Conservation (phyloP, 2,329 filamentous ascomycete species). For the Knoxdaviesia capensis region DNA sequence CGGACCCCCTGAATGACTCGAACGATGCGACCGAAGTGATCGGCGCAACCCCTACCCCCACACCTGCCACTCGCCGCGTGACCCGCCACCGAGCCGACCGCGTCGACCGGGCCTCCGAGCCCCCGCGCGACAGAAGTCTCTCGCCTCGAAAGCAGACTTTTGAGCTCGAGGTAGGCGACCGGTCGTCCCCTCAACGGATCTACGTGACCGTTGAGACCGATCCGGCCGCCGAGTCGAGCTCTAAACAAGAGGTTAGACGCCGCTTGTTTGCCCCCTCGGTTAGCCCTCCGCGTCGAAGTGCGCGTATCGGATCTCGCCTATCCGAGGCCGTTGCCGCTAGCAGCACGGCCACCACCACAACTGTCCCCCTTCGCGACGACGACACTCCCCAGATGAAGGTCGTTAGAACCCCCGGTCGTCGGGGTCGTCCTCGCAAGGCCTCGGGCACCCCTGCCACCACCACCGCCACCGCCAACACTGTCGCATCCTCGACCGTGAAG, state of each 20-base stretch:
- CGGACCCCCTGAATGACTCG: slow-evolving; percentile 25
- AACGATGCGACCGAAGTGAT: slow-evolving; percentile 8
- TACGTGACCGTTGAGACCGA: slow-evolving; percentile 35
- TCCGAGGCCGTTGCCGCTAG: no score
- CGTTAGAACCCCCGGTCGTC: slow-evolving; percentile 18
- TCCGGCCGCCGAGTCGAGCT: slow-evolving; percentile 6
- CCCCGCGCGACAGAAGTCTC: slow-evolving; percentile 10
- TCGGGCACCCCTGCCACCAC: slow-evolving; percentile 30
- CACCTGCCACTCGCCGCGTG: slow-evolving; percentile 18
- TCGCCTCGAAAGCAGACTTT: slow-evolving; percentile 37
- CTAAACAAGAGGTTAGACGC: slow-evolving; percentile 5
- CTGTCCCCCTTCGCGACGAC: slow-evolving; percentile 28
- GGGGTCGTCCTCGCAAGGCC: slow-evolving; percentile 25
- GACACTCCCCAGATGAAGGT: slow-evolving; percentile 10
- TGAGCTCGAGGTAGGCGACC: slow-evolving; percentile 32
- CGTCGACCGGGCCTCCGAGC: slow-evolving; percentile 9
- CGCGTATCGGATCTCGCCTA: slow-evolving; percentile 5
- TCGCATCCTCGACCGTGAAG: no score
- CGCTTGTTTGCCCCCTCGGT: no score
- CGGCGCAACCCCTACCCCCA: slow-evolving; percentile 11
- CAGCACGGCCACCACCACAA: slow-evolving; percentile 20
- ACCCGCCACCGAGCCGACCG: slow-evolving; percentile 20
- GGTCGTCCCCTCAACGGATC: slow-evolving; percentile 27
- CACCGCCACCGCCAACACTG: neutral
- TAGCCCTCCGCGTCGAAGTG: slow-evolving; percentile 11